Evolutionary conservation across 2,329 filamentous ascomycete species (phyloP).

Genomic region (Cryphonectria japonica): DNA sequence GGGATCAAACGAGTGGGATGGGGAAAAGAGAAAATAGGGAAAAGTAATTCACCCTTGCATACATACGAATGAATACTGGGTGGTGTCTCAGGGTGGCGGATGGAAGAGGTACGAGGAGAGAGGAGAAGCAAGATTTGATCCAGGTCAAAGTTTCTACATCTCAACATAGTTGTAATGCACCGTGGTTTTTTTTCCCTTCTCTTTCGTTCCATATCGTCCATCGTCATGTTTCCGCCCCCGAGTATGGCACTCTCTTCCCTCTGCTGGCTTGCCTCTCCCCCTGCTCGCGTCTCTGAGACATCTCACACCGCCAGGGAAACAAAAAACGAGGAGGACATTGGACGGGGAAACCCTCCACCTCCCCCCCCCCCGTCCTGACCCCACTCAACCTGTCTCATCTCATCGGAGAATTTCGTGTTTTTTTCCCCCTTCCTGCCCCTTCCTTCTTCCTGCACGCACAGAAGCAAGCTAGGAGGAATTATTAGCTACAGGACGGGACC

Average conservation of each 20-base stretch:
- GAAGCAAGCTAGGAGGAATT: background rate
- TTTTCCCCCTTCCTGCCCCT: background rate
- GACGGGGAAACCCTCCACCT: background rate
- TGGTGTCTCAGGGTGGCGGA: background rate
- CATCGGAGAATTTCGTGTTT: constrained; percentile 7
- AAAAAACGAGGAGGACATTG: background rate
- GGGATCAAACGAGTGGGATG: background rate
- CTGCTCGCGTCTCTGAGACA: background rate
- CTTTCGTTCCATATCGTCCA: background rate
- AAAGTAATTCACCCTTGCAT: background rate
- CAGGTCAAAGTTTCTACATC: background rate
- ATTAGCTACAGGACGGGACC: constrained; percentile 1
- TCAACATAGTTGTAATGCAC: background rate
- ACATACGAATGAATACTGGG: background rate
- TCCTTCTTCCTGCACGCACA: background rate
- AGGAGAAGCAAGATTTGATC: background rate
- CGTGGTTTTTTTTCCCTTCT: background rate
- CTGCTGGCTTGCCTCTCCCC: background rate
- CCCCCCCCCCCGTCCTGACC: background rate
- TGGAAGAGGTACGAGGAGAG: background rate
- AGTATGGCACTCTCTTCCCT: no score
- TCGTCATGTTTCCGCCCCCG: no score
- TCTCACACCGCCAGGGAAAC: constrained; percentile 1
- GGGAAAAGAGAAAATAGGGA: background rate
- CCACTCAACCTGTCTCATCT: background rate